These are phyloP conservation scores for Penicillium subrubescens DNA, from an alignment of 495 filamentous ascomycete species.

Conservation along the genomic window DNA sequence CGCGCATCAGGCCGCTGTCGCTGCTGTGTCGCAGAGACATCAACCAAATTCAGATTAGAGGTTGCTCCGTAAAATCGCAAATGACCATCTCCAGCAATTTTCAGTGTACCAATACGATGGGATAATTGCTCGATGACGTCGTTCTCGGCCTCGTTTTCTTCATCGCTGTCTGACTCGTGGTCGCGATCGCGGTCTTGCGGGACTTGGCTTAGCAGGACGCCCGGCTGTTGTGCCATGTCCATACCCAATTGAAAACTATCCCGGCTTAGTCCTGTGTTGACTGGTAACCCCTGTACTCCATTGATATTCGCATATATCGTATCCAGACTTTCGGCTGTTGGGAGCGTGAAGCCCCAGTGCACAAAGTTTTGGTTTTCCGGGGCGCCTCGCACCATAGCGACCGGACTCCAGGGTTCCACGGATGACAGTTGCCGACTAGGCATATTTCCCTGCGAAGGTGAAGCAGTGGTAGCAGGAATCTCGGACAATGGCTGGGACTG, in stretches of 20 bases:
- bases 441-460: slow-evolving; percentile 18
- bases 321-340: slow-evolving; percentile 47
- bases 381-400: slow-evolving; percentile 26
- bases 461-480: slow-evolving; percentile 8
- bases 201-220: slow-evolving; percentile 26
- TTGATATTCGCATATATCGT: slow-evolving; percentile 43
- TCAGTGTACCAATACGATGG: slow-evolving; percentile 49
- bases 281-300: slow-evolving; percentile 18
- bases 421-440: slow-evolving; percentile 21
- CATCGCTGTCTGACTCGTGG: slow-evolving; percentile 43
- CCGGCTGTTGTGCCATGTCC: slow-evolving; percentile 41
- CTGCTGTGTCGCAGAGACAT: slow-evolving; percentile 48
- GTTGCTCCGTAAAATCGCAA: slow-evolving; percentile 52
- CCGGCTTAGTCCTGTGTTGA: slow-evolving; percentile 32
- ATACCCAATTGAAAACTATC: slow-evolving; percentile 36
- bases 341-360: slow-evolving; percentile 45
- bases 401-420: slow-evolving; percentile 26
- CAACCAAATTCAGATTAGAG: slow-evolving; percentile 51
- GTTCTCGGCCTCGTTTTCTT: slow-evolving; percentile 47
- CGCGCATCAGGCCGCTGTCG: slow-evolving; percentile 54
- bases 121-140: slow-evolving; percentile 51
- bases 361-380: slow-evolving; percentile 32
- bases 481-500: slow-evolving; percentile 2
- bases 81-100: slow-evolving; percentile 53
- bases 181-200: slow-evolving; percentile 28